Evolutionary conservation across 768 basidiomycete species (phyloP), one percentile per base, ranked within the genome.

Genomic region (Phylloporus sp.): DNA sequence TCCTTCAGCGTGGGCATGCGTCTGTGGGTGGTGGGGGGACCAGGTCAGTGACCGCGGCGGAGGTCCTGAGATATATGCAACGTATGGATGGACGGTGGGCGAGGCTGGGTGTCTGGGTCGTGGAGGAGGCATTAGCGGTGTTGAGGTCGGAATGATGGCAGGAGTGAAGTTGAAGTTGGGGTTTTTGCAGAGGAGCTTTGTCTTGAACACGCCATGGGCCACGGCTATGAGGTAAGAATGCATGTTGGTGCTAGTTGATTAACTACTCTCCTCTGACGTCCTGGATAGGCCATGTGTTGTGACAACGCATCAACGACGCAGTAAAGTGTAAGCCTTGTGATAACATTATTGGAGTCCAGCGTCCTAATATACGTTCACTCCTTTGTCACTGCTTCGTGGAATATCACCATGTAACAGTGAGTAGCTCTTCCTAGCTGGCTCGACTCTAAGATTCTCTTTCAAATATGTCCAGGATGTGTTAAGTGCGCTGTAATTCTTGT

Each of bases 71-170:
- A 2, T 71, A 69, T 51, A 58, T 91, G 58, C 62, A 64, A 43
- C 72, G 69, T 50, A 71, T 66, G 45, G 88, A 89, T 56, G 82
- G 76, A 59, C 73, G 81, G 27, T 91, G 88, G 88, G 75, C 72
- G 54, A 74, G 74, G 57, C 68, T 90, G 8, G 84, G 84, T 1
- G 71, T 75, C 43, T 88, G 85, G 82, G 74, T 72, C 52, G 74
- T 90, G 1, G 73, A 80, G 47, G 86, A 85, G 45, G 80, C 85
- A 1, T 56, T 90, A 58, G 69, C 75, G 47, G 59, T 76, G 24
- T 38, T 57, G 57, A 62, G 26, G 29, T 16, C 10, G 2, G 26
- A 47, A 2, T 52, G 23, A n/a, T 4, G 26, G 13, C 3, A 13
- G 12, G 9, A 10, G 18, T 20, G 29, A n/a, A 16, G 26, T 15